Evolutionary conservation across 2,329 filamentous ascomycete species (phyloP).

Genomic region (Bertia moriformis): DNA sequence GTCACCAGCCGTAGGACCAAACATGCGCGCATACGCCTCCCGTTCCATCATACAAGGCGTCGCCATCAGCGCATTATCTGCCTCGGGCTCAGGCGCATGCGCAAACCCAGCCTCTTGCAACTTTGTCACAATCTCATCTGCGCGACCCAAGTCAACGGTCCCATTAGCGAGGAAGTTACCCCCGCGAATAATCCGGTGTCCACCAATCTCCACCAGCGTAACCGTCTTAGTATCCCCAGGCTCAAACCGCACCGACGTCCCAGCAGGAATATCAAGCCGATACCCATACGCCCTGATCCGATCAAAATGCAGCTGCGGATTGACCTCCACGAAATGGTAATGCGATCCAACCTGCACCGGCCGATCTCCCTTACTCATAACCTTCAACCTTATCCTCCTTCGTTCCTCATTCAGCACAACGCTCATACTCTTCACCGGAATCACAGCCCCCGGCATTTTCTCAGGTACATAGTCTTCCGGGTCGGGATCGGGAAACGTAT

Average conservation of each 20-base stretch:
- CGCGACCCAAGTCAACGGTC: constrained; percentile 46
- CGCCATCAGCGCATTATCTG: constrained; percentile 31
- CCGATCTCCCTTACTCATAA: constrained; percentile 76
- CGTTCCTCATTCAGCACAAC: constrained; percentile 63
- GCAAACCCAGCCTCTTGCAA: constrained; percentile 64
- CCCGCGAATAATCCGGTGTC: constrained; percentile 64
- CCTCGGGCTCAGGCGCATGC: constrained; percentile 53
- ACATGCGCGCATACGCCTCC: constrained; percentile 72
- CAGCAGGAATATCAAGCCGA: constrained; percentile 76
- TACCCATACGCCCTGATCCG: constrained; percentile 69
- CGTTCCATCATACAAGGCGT: constrained; percentile 58
- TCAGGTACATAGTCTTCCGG: constrained; percentile 50
- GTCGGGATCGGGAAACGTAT: constrained; percentile 52
- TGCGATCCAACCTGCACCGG: constrained; percentile 90
- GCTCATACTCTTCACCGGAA: constrained; percentile 51
- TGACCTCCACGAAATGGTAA: constrained; percentile 93
- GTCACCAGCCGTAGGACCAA: constrained; percentile 82
- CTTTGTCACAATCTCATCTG: constrained; percentile 49
- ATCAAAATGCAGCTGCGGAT: constrained; percentile 79
- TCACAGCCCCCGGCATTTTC: constrained; percentile 66
- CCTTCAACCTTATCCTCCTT: constrained; percentile 57
- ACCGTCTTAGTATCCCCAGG: constrained; percentile 86
- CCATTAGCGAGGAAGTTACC: constrained; percentile 72
- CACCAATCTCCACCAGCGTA: constrained; percentile 75
- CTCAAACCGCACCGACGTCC: constrained; percentile 85